phyloP scores from a whole-genome alignment of 2,329 filamentous ascomycete species.

The Trichoderma sp. region DNA sequence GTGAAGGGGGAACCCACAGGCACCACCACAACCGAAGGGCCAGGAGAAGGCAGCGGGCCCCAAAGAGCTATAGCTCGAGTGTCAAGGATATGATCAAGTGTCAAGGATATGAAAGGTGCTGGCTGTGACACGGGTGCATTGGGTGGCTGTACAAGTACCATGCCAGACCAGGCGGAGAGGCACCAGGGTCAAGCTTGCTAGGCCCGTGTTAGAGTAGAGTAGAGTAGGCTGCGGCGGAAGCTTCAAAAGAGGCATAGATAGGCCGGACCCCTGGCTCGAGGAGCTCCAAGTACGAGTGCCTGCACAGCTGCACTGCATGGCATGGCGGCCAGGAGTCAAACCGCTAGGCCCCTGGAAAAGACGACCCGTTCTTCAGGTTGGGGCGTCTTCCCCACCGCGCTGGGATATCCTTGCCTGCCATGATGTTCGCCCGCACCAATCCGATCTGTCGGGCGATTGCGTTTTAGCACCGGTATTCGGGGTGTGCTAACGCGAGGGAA shows the following conservation, averaged over 20 bases:
- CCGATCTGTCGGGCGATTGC: constrained; percentile 21
- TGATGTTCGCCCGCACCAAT: constrained; percentile 18
- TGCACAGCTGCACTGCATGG: not conserved
- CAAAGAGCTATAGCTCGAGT: constrained; percentile 17
- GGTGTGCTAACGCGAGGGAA: not conserved
- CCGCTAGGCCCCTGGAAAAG: constrained; percentile 15
- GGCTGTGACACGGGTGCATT: constrained; percentile 24
- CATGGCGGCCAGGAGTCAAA: constrained; percentile 16
- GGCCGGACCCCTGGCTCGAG: not conserved
- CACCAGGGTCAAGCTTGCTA: constrained; percentile 5
- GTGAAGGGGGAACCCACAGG: constrained; percentile 12
- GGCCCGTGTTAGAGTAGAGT: not conserved
- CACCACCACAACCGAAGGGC: not conserved
- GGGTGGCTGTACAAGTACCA: constrained; percentile 8
- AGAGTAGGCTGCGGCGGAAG: constrained; percentile 10
- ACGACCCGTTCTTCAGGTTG: constrained; percentile 17
- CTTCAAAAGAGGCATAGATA: constrained; percentile 13
- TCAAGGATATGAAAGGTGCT: constrained; percentile 21
- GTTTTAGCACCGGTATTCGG: constrained; percentile 15
- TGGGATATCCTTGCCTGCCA: constrained; percentile 20
- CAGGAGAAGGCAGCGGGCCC: constrained; percentile 14
- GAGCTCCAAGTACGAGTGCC: not conserved
- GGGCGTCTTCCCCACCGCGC: constrained; percentile 17
- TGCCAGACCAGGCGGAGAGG: not conserved
- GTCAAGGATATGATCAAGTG: constrained; percentile 21